Evolutionary conservation across 495 filamentous ascomycete genomes (phyloP).

Genomic region (Daldinia bambusicola): DNA sequence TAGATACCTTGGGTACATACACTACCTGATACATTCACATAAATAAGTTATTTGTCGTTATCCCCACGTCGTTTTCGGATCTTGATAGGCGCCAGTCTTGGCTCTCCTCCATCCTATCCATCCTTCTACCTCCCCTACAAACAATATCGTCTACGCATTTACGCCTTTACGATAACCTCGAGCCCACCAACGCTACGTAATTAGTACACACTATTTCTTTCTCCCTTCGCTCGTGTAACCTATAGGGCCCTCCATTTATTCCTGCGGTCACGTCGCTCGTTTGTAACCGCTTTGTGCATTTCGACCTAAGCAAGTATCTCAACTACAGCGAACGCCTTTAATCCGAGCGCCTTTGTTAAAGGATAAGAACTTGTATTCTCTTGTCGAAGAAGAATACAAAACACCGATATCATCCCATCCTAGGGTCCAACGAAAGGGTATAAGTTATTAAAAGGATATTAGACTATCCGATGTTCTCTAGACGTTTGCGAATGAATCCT

Average conservation of each 20-base stretch:
- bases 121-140: neutral
- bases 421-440: slow-evolving; percentile 1
- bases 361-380: slow-evolving; percentile 16
- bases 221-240: slow-evolving; percentile 28
- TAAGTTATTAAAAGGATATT: neutral
- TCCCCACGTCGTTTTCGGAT: slow-evolving; percentile 24
- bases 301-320: slow-evolving; percentile 9
- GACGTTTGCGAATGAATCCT: slow-evolving; percentile 22
- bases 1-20: neutral
- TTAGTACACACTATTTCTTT: slow-evolving; percentile 11
- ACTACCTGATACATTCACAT: neutral
- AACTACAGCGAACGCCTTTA: slow-evolving; percentile 28
- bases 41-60: slow-evolving; percentile 4
- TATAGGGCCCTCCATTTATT: slow-evolving; percentile 19
- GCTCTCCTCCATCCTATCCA: slow-evolving; percentile 4
- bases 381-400: slow-evolving; percentile 5
- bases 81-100: slow-evolving; percentile 26
- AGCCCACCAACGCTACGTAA: slow-evolving; percentile 25
- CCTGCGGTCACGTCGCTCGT: slow-evolving; percentile 37
- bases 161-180: slow-evolving; percentile 16
- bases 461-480: neutral
- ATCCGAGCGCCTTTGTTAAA: slow-evolving; percentile 4
- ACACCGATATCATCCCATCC: neutral
- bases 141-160: slow-evolving; percentile 4
- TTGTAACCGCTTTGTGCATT: slow-evolving; percentile 35